Percentiles rank a stretch among this genome's conserved stretches.
Conservation (phyloP, 176 grass and related monocot genomes). For the Aegilops bicornis region DNA sequence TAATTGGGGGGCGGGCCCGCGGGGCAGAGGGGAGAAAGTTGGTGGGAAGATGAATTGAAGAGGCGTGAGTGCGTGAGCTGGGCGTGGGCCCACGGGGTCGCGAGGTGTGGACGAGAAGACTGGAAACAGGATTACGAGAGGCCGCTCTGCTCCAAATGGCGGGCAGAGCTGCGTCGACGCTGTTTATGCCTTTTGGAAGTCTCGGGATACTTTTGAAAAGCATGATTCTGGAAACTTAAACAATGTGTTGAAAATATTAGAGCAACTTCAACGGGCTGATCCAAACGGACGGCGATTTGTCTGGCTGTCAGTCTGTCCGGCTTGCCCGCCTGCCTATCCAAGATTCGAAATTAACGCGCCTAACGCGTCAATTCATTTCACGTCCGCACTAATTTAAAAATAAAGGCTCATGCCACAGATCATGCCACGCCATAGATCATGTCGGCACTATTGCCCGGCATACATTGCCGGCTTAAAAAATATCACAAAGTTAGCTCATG, state of each 20-base stretch:
- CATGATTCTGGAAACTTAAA: not conserved
- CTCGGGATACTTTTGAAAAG: not conserved
- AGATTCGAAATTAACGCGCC: too few relatives aligned
- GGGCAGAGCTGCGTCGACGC: not conserved
- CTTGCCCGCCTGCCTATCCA: too few relatives aligned
- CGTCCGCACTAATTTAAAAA: too few relatives aligned
- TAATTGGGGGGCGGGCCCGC: not conserved
- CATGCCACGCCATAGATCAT: too few relatives aligned
- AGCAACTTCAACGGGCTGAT: too few relatives aligned
- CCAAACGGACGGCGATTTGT: too few relatives aligned
- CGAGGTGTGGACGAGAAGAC: not conserved
- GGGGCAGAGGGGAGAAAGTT: not conserved
- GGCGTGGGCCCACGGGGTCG: not conserved
- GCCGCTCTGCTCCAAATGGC: constrained; percentile 16
- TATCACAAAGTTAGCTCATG: too few relatives aligned
- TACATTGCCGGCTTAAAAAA: too few relatives aligned
- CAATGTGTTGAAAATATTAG: not conserved
- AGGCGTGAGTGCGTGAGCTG: not conserved
- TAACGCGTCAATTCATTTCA: too few relatives aligned
- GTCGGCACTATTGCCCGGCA: too few relatives aligned
- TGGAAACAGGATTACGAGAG: not conserved
- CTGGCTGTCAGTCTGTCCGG: too few relatives aligned
- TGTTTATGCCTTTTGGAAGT: not conserved
- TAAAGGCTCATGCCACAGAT: too few relatives aligned
- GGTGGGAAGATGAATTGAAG: not conserved